These are phyloP conservation scores for Penicillium bovifimosum DNA, from an alignment of 495 filamentous ascomycete species.

Conservation along the genomic window DNA sequence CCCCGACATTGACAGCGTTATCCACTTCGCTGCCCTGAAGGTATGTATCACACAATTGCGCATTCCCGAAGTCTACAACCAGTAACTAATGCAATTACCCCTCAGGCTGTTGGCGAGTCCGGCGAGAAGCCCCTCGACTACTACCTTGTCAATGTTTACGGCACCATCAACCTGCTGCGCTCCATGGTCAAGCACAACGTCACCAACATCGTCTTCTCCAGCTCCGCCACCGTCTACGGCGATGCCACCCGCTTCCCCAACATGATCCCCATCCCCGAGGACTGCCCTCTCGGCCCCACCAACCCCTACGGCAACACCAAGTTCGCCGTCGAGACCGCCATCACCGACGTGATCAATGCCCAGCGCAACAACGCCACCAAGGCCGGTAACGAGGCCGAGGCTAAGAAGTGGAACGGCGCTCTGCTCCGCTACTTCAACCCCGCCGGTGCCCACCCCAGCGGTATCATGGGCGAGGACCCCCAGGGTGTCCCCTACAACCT, in stretches of 20 bases:
- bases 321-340: slow-evolving; percentile 81
- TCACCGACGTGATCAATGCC: slow-evolving; percentile 83
- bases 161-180: slow-evolving; percentile 80
- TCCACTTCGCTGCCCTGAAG: slow-evolving; percentile 98
- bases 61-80: not conserved
- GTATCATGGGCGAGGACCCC: slow-evolving; percentile 98
- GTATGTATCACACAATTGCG: slow-evolving; percentile 40
- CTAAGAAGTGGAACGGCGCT: slow-evolving; percentile 85
- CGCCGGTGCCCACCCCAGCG: slow-evolving; percentile 86
- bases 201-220: slow-evolving; percentile 96
- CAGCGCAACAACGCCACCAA: slow-evolving; percentile 80
- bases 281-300: slow-evolving; percentile 91
- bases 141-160: slow-evolving; percentile 93
- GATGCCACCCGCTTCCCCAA: slow-evolving; percentile 93
- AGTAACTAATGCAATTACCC: not conserved
- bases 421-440: slow-evolving; percentile 98
- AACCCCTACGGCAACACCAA: slow-evolving; percentile 98
- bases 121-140: slow-evolving; percentile 94
- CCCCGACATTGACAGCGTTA: slow-evolving; percentile 92
- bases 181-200: slow-evolving; percentile 87
- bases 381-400: slow-evolving; percentile 60
- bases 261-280: slow-evolving; percentile 98
- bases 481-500: slow-evolving; percentile 95
- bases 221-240: slow-evolving; percentile 93
- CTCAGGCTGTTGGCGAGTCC: slow-evolving; percentile 90